Base-by-base conservation (phyloP, 768 basidiomycete genomes). In the Calvatia gigantea region DNA sequence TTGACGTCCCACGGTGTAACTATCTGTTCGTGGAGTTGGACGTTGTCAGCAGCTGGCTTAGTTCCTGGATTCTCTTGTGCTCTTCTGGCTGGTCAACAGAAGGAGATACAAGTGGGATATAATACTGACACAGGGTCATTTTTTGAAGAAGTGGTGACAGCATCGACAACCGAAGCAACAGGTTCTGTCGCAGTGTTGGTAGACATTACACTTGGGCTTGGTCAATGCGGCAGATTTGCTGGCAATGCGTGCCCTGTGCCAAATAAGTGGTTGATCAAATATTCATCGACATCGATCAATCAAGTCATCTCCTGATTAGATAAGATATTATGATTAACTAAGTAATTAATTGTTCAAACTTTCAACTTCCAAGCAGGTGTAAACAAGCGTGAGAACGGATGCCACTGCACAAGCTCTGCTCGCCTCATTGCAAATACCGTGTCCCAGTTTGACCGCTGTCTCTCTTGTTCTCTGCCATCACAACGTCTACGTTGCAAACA, bases 1-100 rank as follows among this genome's bases (percentile, higher is more conserved):
- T 96, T 89, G 6, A 98, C 97, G 61, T 98, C 94, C 91, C 97
- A 99, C 14, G 97, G 97, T 0, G 97, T 98, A 42, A 99, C 87
- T 51, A 94, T 78, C 69, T 98, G 95, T 46, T 75, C 78, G 49
- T 77, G 72, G 21, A 64, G 37, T 6, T 51, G 39, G 17, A 41
- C 15, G n/a, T 43, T 60, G 45, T 58, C 55, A 9, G 60, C 31
- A 41, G 57, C 35, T 44, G 55, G 44, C 15, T 58, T 47, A 46
- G 47, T 33, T 12, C 28, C 19, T 15, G 41, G 51, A 7, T 4
- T 5, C 27, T 43, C 51, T 27, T 31, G 31, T 21, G 39, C 44
- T 15, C 51, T 52, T 14, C 11, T 12, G 6, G 15, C 52, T 38
- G 9, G 25, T 53, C 4, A 55, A 21, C 28, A 9, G 33, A 21